Evolutionary conservation across 163 green algal species (phyloP).

Genomic region (Scenedesmus sp.): DNA sequence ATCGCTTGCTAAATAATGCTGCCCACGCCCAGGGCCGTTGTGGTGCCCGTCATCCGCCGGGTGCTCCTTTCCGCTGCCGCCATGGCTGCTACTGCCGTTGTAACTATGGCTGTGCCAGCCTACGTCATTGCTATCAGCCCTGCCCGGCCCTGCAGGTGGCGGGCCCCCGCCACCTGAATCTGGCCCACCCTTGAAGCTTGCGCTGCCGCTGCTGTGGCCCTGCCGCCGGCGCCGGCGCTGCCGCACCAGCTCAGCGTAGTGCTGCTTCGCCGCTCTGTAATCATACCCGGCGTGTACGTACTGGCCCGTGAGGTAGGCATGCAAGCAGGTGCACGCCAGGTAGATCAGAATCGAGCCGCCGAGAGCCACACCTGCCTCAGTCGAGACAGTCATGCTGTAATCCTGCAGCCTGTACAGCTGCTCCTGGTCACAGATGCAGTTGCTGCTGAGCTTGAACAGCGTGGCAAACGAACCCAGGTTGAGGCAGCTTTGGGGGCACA

Average conservation of each 20-base stretch:
- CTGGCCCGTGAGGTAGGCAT: constrained; percentile 36
- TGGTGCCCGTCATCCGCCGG: background rate
- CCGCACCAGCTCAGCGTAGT: background rate
- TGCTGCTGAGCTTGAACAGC: constrained; percentile 52
- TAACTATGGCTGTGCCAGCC: background rate
- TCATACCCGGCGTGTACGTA: constrained; percentile 49
- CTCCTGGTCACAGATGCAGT: constrained; percentile 54
- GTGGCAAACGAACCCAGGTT: constrained; percentile 57
- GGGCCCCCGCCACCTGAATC: background rate
- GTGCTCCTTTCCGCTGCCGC: background rate
- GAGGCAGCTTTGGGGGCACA: constrained; percentile 56
- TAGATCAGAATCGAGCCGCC: constrained; percentile 53
- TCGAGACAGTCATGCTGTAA: constrained; percentile 17
- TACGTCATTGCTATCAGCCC: background rate
- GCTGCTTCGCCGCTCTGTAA: constrained; percentile 26
- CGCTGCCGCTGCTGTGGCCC: constrained; percentile 26
- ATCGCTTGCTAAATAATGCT: background rate
- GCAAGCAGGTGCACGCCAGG: constrained; percentile 38
- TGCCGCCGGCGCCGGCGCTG: constrained; percentile 10
- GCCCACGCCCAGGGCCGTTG: background rate
- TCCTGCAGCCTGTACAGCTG: constrained; percentile 41
- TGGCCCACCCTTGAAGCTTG: background rate
- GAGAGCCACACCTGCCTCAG: constrained; percentile 42
- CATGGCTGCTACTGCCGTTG: background rate
- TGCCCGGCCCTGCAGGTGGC: background rate